Base-by-base conservation (phyloP, 805 yeast species). In the Cyberlindnera sargentensis region DNA sequence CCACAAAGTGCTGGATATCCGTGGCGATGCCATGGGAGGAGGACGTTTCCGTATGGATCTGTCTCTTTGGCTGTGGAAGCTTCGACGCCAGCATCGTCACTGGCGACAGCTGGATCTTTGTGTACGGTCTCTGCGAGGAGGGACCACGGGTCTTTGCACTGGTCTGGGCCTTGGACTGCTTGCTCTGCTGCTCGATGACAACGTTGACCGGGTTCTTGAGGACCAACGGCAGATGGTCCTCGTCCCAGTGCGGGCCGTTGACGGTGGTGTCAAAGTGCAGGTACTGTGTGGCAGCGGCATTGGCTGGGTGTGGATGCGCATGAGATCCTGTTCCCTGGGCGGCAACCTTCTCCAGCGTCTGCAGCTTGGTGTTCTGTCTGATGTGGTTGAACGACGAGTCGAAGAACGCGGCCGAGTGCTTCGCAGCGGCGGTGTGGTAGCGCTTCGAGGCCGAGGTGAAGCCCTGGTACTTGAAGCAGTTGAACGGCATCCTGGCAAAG, bases 331-430 rank as follows among this genome's bases (percentile, higher is more conserved):
- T 38, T 11, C 53, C 55, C 9, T 50, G 53, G 4, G 49, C 43
- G 3, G 49, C 43, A 8, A 55, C 27, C 4, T 53, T 34, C 32
- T 55, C 60, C 7, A 46, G 15, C 1, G 46, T 36, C 23, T 60
- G 61, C 3, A 65, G 45, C 34, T 66, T 68, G 32, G 62, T 61
- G 46, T 63, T 63, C 42, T 64, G 66, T 42, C 65, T 61, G 46
- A 66, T 48, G 51, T 64, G 56, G 49, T 66, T 67, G 51, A 65
- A 66, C n/a, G 71, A 57, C 27, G 67, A 65, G 43, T 67, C 71
- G 40, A 67, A 67, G 47, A 67, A 67, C 6, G 68, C 53, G 2
- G 65, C 44, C 32, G 64, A 46, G 42, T 62, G 62, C 36, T 64
- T 57, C 1, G 60, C 59, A n/a, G 39, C 37, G n/a, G 62, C 57